These are phyloP conservation scores for Quercus engelmannii DNA, from an alignment of 306 rosid species.

Conservation along the genomic window DNA sequence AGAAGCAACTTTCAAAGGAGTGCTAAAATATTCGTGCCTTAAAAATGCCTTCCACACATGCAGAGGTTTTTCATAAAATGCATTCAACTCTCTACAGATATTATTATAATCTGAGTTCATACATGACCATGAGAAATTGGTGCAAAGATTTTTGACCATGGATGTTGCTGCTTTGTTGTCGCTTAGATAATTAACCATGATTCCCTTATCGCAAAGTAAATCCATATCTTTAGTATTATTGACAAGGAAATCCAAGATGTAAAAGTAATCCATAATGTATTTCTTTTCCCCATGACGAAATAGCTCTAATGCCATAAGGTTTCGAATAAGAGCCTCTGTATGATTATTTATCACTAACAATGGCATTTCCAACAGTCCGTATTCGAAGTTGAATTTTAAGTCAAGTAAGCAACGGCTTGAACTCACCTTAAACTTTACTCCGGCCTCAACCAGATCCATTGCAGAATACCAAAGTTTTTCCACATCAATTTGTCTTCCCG, in stretches of 20 bases:
- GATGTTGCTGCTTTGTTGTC: conserved; percentile 27
- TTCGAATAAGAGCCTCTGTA: conserved; percentile 14
- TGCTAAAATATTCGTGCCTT: no score
- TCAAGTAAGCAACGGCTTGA: conserved; percentile 2
- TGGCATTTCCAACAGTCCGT: conserved; percentile 28
- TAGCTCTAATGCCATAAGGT: no score
- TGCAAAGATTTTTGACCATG: conserved; percentile 8
- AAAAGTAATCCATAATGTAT: conserved; percentile 25
- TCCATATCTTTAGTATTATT: no score
- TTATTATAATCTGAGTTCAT: no score
- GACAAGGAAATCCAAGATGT: neutral
- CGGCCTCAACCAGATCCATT: conserved; percentile 7
- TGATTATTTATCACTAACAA: conserved; percentile 19
- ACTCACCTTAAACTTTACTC: conserved; percentile 15
- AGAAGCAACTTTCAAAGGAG: no score
- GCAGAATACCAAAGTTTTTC: no score
- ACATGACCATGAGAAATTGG: no score
- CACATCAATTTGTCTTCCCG: no score
- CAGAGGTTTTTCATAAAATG: no score
- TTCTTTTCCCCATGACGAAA: conserved; percentile 14
- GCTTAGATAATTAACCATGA: conserved; percentile 18
- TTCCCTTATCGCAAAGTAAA: neutral
- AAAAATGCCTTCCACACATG: no score
- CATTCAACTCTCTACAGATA: no score
- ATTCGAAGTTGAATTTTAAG: conserved; percentile 13